Percentiles rank a stretch among this genome's conserved stretches.
These are phyloP conservation scores for Physcia stellaris DNA, from an alignment of 495 filamentous ascomycete genomes.

Conservation along the genomic window DNA sequence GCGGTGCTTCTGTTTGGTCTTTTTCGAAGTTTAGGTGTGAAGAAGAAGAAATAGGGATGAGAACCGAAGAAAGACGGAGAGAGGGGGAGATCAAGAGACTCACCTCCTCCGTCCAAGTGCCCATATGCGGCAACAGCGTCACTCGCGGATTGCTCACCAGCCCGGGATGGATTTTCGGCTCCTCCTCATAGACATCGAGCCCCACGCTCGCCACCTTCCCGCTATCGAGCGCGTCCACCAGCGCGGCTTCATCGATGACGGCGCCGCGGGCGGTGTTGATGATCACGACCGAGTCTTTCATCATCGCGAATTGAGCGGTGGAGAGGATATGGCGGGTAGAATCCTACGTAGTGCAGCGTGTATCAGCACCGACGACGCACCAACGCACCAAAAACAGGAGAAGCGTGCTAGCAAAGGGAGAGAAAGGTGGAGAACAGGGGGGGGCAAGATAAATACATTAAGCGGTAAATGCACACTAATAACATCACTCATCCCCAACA, in stretches of 20 bases:
- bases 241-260: constrained; percentile 57
- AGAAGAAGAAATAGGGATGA: no score
- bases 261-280: constrained; percentile 60
- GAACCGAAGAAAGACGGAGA: no score
- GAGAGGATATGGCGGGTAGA: constrained; percentile 55
- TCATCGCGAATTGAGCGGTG: constrained; percentile 44
- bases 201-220: constrained; percentile 49
- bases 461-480: constrained; percentile 64
- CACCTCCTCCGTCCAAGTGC: constrained; percentile 52
- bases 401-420: no score
- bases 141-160: constrained; percentile 45
- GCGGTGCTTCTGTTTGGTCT: no score
- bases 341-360: no score
- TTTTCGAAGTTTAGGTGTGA: no score
- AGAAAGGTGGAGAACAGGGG: not conserved
- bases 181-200: constrained; percentile 58
- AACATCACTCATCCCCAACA: constrained; percentile 54
- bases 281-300: constrained; percentile 59
- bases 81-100: constrained; percentile 13
- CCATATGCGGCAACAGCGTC: constrained; percentile 55
- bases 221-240: constrained; percentile 46
- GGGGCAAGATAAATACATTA: no score
- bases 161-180: constrained; percentile 51
- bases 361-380: no score
- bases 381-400: no score